Evolutionary conservation across 345 rosid genomes (phyloP).

Genomic region (Balakata baccata): DNA sequence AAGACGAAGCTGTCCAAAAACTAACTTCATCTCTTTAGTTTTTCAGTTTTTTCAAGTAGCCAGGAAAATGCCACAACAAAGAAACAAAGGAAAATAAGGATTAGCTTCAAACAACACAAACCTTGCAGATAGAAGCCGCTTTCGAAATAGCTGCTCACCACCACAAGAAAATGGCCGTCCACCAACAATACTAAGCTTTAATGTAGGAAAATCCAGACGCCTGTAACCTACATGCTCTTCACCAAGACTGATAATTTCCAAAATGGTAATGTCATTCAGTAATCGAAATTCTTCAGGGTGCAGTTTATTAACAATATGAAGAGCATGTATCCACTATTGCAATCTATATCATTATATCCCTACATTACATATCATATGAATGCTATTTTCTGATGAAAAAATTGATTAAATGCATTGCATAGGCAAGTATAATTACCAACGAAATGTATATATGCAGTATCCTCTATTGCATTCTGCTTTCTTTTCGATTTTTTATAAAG

Average conservation of each 20-base stretch:
- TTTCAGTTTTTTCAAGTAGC: background rate
- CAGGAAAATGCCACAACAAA: background rate
- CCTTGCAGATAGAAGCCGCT: slow-evolving; percentile 58
- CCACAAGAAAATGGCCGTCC: slow-evolving; percentile 93
- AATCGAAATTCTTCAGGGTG: background rate
- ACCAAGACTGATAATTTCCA: slow-evolving; percentile 59
- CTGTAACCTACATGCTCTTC: slow-evolving; percentile 69
- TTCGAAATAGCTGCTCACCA: slow-evolving; percentile 52
- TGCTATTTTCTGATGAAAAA: background rate
- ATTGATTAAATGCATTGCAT: background rate
- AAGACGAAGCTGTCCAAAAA: background rate
- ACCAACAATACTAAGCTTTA: slow-evolving; percentile 76
- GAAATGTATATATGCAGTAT: too few species aligned
- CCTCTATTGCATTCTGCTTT: too few species aligned
- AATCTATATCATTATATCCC: background rate
- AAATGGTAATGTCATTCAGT: slow-evolving; percentile 11
- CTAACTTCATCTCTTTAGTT: background rate
- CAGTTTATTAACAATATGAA: background rate
- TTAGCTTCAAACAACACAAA: slow-evolving; percentile 24
- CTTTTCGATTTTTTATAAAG: too few species aligned
- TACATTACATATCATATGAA: background rate
- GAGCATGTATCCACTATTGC: too few species aligned
- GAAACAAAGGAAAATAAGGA: background rate
- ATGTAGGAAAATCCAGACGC: slow-evolving; percentile 60
- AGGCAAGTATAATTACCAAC: too few species aligned